Conservation (phyloP, 2,329 filamentous ascomycete genomes). For the Cladosporium sp. region DNA sequence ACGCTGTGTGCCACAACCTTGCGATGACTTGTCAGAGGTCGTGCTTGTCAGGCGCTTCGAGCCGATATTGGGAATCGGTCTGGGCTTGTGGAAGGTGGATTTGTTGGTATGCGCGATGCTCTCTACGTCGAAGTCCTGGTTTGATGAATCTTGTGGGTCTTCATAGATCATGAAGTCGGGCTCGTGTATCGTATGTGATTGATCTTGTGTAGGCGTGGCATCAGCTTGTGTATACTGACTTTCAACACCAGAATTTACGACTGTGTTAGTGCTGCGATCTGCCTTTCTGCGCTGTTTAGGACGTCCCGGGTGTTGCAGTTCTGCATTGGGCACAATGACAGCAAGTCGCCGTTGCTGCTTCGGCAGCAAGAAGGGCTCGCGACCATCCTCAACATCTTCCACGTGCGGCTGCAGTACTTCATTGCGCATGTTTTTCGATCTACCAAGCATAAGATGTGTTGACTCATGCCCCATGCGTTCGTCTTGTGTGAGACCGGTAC, state of each 20-base stretch:
- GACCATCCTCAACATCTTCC: too few species aligned
- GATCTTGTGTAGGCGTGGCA: too few species aligned
- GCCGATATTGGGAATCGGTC: slow-evolving; percentile 25
- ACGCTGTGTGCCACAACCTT: neutral
- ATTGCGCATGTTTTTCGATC: neutral
- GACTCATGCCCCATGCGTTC: neutral
- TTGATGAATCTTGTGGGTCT: neutral
- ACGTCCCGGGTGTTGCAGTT: neutral
- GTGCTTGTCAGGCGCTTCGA: slow-evolving; percentile 23
- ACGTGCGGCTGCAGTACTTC: neutral
- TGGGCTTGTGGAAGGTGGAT: slow-evolving; percentile 16
- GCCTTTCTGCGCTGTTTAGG: slow-evolving; percentile 4
- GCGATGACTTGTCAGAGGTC: neutral
- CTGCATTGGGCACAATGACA: too few species aligned
- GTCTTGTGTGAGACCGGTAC: neutral
- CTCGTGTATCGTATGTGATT: too few species aligned
- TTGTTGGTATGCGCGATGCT: slow-evolving; percentile 10
- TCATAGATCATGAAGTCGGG: neutral
- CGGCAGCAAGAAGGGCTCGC: too few species aligned
- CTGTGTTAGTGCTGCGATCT: slow-evolving; percentile 4
- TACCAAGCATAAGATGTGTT: neutral
- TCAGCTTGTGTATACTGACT: too few species aligned
- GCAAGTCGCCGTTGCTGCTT: too few species aligned
- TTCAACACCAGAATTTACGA: neutral
- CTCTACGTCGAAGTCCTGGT: neutral